Conservation (phyloP, 139 green algal genomes). For the Picochlorum costavermella region DNA sequence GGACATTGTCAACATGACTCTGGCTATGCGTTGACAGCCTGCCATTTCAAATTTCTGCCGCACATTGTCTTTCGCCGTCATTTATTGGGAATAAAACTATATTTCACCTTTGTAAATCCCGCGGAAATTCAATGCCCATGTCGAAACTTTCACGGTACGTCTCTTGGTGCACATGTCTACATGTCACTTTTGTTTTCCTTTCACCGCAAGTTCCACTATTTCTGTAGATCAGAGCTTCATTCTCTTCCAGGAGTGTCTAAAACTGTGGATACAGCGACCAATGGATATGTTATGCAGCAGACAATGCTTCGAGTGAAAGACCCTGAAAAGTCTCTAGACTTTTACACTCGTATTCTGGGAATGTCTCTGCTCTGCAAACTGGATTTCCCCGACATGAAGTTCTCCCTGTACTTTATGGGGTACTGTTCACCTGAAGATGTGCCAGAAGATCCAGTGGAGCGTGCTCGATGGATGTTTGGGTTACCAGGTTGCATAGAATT, state of each 20-base stretch:
- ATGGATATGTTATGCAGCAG: constrained; percentile 69
- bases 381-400: constrained; percentile 71
- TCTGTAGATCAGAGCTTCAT: constrained; percentile 6
- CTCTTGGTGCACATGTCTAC: too few species aligned
- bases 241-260: constrained; percentile 20
- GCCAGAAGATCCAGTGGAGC: constrained; percentile 46
- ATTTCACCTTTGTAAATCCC: too few species aligned
- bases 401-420: constrained; percentile 80
- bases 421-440: constrained; percentile 35
- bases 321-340: constrained; percentile 60
- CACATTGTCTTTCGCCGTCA: too few species aligned
- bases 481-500: constrained; percentile 55
- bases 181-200: too few species aligned
- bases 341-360: constrained; percentile 73
- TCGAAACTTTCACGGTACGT: constrained; percentile 5
- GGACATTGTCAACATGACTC: neutral
- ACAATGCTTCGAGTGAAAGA: constrained; percentile 83
- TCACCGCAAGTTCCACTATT: neutral
- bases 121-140: neutral
- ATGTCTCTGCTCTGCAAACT: constrained; percentile 59
- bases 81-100: too few species aligned
- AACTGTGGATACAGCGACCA: constrained; percentile 35
- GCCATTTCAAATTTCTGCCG: too few species aligned
- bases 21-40: neutral
- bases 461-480: constrained; percentile 23